Base-by-base conservation (phyloP, 139 green algal genomes). In the Coelastrella sp. region DNA sequence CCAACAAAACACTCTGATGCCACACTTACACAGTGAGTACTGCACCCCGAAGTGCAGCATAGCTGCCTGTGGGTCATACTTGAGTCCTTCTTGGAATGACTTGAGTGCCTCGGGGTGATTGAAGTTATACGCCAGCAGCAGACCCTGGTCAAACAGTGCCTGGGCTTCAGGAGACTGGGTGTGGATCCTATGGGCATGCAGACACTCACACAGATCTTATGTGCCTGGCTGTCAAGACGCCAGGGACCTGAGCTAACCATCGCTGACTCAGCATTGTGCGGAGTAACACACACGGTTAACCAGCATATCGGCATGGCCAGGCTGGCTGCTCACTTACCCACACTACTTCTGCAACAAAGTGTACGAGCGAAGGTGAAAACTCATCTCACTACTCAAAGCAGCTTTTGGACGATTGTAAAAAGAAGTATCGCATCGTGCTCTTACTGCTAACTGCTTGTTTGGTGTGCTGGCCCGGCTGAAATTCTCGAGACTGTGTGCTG, bases 81-180 rank as follows among this genome's bases (percentile, higher is more conserved):
- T 74, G 22, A 85, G 58, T 11, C 83, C 93, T 17, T 79, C 58
- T 16, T 84, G 56, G 83, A 94, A 94, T 20, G 89, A 80, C 17
- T 71, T 77, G n/a, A 92, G 54, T 3, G 93, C 89, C 66, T 95
- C 93, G 10, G 23, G 59, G 54, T 92, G 89, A 74, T 95, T 94
- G 87, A 93, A 95, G 64, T 92, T 90, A 64, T 85, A 95, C 20
- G 89, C 90, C 61, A 90, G 68, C 74, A 95, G 61, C 87, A 95
- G 32, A 19, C 93, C 93, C 87, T 94, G 91, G 82, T 92, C 89
- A 85, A 89, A 92, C 73, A 92, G 47, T 3, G 59, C 64, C 60
- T 92, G 89, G 10, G 89, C 89, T 2, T 14, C 23, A 60, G 81
- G 80, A 0, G 81, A 86, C 4, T 14, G 17, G 19, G 89, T 89